Conservation (phyloP, 1,284 basidiomycete genomes). For the Blastosporella zonata region DNA sequence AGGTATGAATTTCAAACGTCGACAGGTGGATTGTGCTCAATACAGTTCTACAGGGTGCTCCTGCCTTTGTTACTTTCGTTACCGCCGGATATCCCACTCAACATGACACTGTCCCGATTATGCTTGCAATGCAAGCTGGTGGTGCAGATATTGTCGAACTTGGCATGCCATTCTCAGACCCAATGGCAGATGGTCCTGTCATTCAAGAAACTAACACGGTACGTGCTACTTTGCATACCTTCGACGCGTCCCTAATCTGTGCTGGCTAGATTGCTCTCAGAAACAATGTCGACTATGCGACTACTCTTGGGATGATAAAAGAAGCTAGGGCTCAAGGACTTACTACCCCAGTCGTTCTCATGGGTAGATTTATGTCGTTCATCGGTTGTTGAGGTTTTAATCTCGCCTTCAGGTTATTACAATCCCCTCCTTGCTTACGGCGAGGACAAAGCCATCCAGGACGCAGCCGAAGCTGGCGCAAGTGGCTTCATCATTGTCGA, state of each 20-base stretch:
- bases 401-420: slow-evolving; percentile 78
- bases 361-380: slow-evolving; percentile 61
- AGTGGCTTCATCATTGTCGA: slow-evolving; percentile 99
- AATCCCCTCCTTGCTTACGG: slow-evolving; percentile 95
- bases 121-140: slow-evolving; percentile 90
- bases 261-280: slow-evolving; percentile 80
- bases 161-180: slow-evolving; percentile 96
- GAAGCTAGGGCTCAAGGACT: slow-evolving; percentile 83
- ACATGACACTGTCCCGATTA: slow-evolving; percentile 80
- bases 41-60: slow-evolving; percentile 49
- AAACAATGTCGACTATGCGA: slow-evolving; percentile 74
- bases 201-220: slow-evolving; percentile 94
- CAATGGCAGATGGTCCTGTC: slow-evolving; percentile 89
- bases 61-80: slow-evolving; percentile 85
- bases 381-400: slow-evolving; percentile 1
- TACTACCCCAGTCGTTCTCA: slow-evolving; percentile 84
- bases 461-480: slow-evolving; percentile 84
- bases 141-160: slow-evolving; percentile 96
- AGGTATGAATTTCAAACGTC: slow-evolving; percentile 40
- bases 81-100: slow-evolving; percentile 86
- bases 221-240: slow-evolving; percentile 26
- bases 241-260: slow-evolving; percentile 6
- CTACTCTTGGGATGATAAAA: slow-evolving; percentile 73
- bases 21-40: not conserved
- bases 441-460: slow-evolving; percentile 89